Base-by-base conservation (phyloP, 345 rosid species). In the Rhodamnia rubescens region DNA sequence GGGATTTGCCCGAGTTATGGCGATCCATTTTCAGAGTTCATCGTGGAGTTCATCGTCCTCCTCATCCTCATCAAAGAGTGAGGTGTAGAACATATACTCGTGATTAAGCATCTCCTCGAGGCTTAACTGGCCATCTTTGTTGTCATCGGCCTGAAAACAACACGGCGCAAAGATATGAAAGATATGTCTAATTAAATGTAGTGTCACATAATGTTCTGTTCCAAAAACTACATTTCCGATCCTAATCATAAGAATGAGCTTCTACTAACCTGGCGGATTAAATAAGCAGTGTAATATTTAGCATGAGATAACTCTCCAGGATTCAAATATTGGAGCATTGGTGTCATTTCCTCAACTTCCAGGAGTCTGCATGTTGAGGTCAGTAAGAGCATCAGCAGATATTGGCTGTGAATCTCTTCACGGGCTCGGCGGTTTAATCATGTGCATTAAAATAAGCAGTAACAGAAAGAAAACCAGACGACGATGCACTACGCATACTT, bases 261-360 rank as follows among this genome's bases (percentile, higher is more conserved):
- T 47, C 20, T 40, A 85, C 86, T 83, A 16, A 95, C 98, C 96
- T 91, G 88, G 11, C 83, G 81, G 53, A 88, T 92, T 75, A 94
- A 89, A 90, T 91, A 92, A 57, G 86, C 87, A 24, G 93, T 88
- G 88, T 91, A 92, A 83, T 89, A 89, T 86, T 85, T 93, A 59
- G 96, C 94, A n/a, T 92, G 89, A 51, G 91, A 90, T 83, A 92
- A 16, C 59, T 95, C 94, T 84, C 96, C 96, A 11, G 96, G 96
- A 81, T 91, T 89, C 36, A 95, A 90, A 90, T 92, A 93, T 80
- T n/a, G 82, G 74, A 93, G 87, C 22, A 95, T 85, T 12, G 98
- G 96, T 18, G 90, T 90, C 52, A 94, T 78, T 86, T 95, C 97
- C 53, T 92, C 91, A 22, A 88, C 88, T 4, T 82, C 91, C 83